Evolutionary conservation across 257 asterid genomes (phyloP), one percentile per base, ranked within the genome.

Genomic region (Solanum rostratum): DNA sequence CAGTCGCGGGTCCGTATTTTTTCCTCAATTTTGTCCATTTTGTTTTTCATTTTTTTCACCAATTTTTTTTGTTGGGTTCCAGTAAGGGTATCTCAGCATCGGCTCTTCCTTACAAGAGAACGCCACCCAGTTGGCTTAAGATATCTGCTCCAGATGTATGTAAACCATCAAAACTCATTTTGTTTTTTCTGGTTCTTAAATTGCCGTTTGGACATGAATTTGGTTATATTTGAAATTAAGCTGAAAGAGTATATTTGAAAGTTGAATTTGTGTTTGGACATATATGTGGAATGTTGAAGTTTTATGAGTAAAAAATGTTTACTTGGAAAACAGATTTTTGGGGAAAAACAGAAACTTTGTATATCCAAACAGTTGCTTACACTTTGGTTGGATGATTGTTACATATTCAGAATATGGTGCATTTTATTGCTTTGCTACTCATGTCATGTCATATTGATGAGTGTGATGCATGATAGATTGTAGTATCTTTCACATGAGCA

Each of bases 61-160:
- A 2, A n/a, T 50, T 5, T 7, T 41, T 52, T 0, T 24, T 81
- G 20, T 68, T 54, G n/a, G 6, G 39, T 85, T 85, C 39, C 91
- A 94, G 97, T 37, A 94, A 94, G 89, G 98, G 98, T 86, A 74
- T 74, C 16, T 74, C 81, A 74, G 81, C 81, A 15, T 74, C 81
- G 6, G 81, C 81, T 22, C 81, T 94, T 10, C 98, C 96, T 27
- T 94, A 94, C 89, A 94, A 93, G 91, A 90, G 97, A 84, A 92
- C 96, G 46, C 97, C 97, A 4, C 97, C 95, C 2, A 90, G 94
- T 87, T 94, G 96, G 98, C 95, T 93, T 86, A 74, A 74, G 81
- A 74, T 22, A 24, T 74, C 81, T 15, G 60, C 81, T 74, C 81
- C 81, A 14, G 60, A 94, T 85, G 98, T 93, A 94, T 85, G 98